Evolutionary conservation across 305 asterid species (phyloP).

Genomic region (Fraxinus dipetala): DNA sequence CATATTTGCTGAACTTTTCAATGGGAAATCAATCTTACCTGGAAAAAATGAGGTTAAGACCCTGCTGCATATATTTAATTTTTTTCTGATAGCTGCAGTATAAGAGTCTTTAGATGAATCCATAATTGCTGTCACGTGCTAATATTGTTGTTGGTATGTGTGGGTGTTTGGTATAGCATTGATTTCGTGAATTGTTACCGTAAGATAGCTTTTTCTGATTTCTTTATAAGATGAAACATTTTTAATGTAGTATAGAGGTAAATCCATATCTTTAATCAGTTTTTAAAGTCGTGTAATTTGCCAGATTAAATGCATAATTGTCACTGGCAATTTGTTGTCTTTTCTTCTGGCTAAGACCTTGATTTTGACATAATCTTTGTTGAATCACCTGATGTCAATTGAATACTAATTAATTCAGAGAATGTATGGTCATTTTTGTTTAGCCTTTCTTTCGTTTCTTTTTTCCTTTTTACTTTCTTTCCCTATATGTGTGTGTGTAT

Average conservation of each 20-base stretch:
- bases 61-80: too few species aligned
- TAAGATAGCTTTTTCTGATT: not conserved
- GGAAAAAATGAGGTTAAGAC: too few species aligned
- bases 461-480: too few species aligned
- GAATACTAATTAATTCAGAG: slow-evolving; percentile 82
- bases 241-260: not conserved
- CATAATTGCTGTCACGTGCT: not conserved
- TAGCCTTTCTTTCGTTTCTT: not conserved
- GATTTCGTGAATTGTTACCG: not conserved
- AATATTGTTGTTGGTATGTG: not conserved
- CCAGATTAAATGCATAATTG: slow-evolving; percentile 49
- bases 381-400: slow-evolving; percentile 65
- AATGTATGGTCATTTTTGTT: slow-evolving; percentile 45
- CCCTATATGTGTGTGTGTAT: too few species aligned
- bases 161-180: not conserved
- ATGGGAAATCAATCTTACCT: too few species aligned
- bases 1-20: too few species aligned
- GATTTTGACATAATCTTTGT: slow-evolving; percentile 90
- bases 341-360: slow-evolving; percentile 78
- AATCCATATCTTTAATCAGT: too few species aligned
- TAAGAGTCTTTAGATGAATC: not conserved
- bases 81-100: not conserved
- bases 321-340: slow-evolving; percentile 86
- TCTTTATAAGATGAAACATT: not conserved
- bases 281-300: too few species aligned